A percentile compares a stretch with the other conserved stretches of the same genome.
Evolutionary conservation across 257 asterid genomes (phyloP).

Genomic region (Salvia hispanica): DNA sequence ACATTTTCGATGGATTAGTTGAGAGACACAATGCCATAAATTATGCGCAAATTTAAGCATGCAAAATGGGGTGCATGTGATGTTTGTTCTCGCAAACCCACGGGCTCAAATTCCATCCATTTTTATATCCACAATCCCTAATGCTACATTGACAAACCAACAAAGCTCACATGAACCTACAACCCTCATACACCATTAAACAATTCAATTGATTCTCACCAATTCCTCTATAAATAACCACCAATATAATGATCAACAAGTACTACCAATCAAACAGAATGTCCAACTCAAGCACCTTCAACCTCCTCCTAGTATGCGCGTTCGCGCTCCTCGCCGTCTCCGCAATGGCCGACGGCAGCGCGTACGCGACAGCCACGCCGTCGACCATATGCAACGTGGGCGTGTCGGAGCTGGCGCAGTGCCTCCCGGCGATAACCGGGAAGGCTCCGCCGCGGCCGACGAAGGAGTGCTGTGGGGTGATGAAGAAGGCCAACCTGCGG

Average conservation of each 20-base stretch:
- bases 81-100: neutral
- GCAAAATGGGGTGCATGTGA: constrained; percentile 3
- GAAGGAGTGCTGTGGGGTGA: constrained; percentile 38
- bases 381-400: constrained; percentile 47
- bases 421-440: constrained; percentile 58
- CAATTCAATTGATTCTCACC: neutral
- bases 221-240: neutral
- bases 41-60: neutral
- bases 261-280: constrained; percentile 2
- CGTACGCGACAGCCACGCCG: constrained; percentile 24
- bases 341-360: constrained; percentile 12
- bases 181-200: neutral
- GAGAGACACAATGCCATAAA: neutral
- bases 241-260: neutral
- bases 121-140: neutral
- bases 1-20: too few species aligned
- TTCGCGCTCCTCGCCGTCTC: constrained; percentile 4
- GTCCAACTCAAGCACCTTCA: constrained; percentile 5
- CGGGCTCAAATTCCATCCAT: constrained; percentile 1
- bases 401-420: constrained; percentile 43
- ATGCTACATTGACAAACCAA: neutral
- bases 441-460: constrained; percentile 46
- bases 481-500: constrained; percentile 40
- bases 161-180: constrained; percentile 9
- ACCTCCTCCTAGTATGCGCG: neutral